These are phyloP conservation scores for Alopecurus myosuroides DNA, from an alignment of 176 grass and related monocot species.

Conservation along the genomic window DNA sequence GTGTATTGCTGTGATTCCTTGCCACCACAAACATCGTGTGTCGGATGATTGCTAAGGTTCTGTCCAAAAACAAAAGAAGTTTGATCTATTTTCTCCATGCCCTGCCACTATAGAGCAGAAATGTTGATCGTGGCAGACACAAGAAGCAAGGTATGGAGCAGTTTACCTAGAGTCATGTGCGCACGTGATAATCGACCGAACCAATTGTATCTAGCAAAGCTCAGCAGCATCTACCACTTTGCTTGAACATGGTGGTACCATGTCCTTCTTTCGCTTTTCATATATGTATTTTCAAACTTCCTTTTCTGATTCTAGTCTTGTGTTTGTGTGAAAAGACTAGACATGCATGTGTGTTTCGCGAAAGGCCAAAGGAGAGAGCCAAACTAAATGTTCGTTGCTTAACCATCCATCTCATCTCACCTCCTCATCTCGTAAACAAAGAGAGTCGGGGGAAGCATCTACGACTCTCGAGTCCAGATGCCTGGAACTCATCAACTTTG, in stretches of 20 bases:
- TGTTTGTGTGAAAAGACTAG: neutral
- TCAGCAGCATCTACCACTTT: neutral
- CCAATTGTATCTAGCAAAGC: neutral
- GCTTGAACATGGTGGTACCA: neutral
- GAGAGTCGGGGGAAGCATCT: neutral
- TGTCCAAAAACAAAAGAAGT: neutral
- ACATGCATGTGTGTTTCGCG: neutral
- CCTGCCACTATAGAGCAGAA: neutral
- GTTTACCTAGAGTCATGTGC: neutral
- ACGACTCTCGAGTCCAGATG: neutral
- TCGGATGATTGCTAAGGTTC: neutral
- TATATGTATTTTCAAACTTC: neutral
- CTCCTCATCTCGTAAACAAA: neutral
- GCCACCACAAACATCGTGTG: neutral
- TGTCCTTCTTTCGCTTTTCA: neutral
- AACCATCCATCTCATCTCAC: neutral
- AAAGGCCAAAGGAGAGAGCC: neutral
- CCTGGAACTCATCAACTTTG: neutral
- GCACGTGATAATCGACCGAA: neutral
- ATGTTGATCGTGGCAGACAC: neutral
- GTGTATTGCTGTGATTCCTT: neutral
- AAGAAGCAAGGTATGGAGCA: neutral
- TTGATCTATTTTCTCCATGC: neutral
- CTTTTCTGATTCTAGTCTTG: neutral
- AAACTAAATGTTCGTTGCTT: constrained; percentile 20